Evolutionary conservation across 768 basidiomycete genomes (phyloP), one percentile per base, ranked within the genome.

Genomic region (Hygrophorus pudorinus): DNA sequence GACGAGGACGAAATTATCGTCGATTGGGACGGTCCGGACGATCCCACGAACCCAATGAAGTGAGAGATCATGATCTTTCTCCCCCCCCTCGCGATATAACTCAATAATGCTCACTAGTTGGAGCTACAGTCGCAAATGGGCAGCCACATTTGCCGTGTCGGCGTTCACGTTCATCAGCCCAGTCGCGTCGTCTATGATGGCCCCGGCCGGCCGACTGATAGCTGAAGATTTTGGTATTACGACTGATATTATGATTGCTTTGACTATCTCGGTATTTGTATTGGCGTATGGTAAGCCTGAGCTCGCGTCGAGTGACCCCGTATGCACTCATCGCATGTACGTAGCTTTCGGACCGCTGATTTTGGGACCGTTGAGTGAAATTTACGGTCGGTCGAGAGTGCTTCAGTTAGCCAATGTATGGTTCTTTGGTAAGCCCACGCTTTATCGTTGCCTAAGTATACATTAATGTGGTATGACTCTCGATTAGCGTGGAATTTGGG

Each of bases 181-280:
- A 0, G 65, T 86, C 0, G 77, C 83, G 0, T 88, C 85, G 3
- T 75, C 82, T 3, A 85, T 85, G 77, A 64, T 85, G 1, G 79
- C 85, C 0, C 84, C 84, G 0, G 84, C 83, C 0, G 63, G 68
- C 0, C 47, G 50, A 3, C 68, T 76, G 42, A 52, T 88, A 0
- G 78, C 67, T 11, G 46, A 56, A 2, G 58, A 75, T 14, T 79
- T 87, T 48, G 67, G 73, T 1, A 70, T 85, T 20, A 76, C 69
- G 7, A 76, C 56, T 53, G 48, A 51, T 1, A 70, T 65, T 0
- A 42, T 76, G 3, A 60, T 75, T 14, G 75, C 74, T 1, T 71
- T 88, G 61, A 73, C 70, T 20, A 76, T 73, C 0, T 81, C 79
- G 0, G 72, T 71, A 0, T 71, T 69, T 37, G 55, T 70, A 20